These are phyloP conservation scores for Babesia ovis DNA, from an alignment of 169 alveolate genomes.

Conservation along the genomic window DNA sequence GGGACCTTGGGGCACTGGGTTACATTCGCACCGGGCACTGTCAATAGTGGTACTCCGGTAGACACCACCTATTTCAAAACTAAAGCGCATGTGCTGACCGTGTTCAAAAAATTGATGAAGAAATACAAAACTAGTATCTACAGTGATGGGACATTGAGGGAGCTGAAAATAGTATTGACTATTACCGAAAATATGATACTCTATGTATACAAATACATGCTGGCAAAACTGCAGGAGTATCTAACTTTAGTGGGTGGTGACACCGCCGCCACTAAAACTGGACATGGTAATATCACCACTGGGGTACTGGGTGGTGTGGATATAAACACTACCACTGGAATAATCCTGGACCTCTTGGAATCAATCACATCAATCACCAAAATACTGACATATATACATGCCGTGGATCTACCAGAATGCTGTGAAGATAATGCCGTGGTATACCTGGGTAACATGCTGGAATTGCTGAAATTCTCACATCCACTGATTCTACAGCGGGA, in stretches of 20 bases:
- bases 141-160: constrained; percentile 47
- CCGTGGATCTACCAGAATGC: constrained; percentile 64
- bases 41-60: constrained; percentile 13
- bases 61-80: constrained; percentile 35
- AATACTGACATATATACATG: constrained; percentile 51
- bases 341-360: constrained; percentile 53
- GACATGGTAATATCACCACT: too few relatives aligned
- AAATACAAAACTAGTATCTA: constrained; percentile 55
- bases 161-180: constrained; percentile 56
- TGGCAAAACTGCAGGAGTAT: constrained; percentile 47
- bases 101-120: constrained; percentile 53
- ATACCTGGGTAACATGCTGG: constrained; percentile 58
- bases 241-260: background rate
- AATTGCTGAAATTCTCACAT: constrained; percentile 42
- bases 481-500: constrained; percentile 30
- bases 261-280: too few relatives aligned
- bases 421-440: constrained; percentile 59
- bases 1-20: constrained; percentile 47
- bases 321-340: too few relatives aligned
- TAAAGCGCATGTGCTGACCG: constrained; percentile 27
- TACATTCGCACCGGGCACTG: constrained; percentile 17
- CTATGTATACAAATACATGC: constrained; percentile 33
- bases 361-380: constrained; percentile 47
- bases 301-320: constrained; percentile 17
- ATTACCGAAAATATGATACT: constrained; percentile 49